These are phyloP conservation scores for Epichloe hybrida DNA, from an alignment of 2,329 filamentous ascomycete genomes.

Conservation along the genomic window DNA sequence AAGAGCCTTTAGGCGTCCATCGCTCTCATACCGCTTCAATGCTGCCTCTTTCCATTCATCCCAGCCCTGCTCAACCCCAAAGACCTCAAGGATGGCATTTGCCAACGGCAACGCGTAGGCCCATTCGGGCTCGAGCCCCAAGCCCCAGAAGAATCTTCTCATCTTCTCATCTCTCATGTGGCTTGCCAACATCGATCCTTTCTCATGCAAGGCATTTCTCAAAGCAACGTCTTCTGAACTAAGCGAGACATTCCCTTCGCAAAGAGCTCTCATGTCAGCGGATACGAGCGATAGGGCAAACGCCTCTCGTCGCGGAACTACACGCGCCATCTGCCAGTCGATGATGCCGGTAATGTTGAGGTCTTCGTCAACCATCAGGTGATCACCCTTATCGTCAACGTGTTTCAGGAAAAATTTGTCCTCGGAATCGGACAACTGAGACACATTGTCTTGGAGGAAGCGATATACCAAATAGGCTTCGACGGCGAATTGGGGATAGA, in stretches of 20 bases:
- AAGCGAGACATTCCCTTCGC: conserved; percentile 5
- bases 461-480: conserved; percentile 23
- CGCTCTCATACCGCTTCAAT: no score
- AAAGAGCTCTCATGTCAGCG: conserved; percentile 7
- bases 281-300: conserved; percentile 8
- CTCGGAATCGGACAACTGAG: background rate
- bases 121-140: conserved; percentile 10
- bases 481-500: conserved; percentile 14
- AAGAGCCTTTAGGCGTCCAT: no score
- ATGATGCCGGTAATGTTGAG: conserved; percentile 26
- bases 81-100: conserved; percentile 9
- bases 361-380: conserved; percentile 28
- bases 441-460: conserved; percentile 19
- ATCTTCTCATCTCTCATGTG: conserved; percentile 8
- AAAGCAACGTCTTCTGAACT: conserved; percentile 8
- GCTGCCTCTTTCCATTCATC: conserved; percentile 5
- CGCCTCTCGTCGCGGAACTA: conserved; percentile 9
- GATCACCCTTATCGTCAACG: conserved; percentile 32
- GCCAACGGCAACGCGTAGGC: conserved; percentile 9
- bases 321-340: conserved; percentile 11
- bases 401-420: conserved; percentile 28
- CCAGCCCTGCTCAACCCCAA: conserved; percentile 7
- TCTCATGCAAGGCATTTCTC: conserved; percentile 5
- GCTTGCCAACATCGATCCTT: background rate
- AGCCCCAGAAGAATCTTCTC: conserved; percentile 12